Evolutionary conservation across 1,139 yeast genomes (phyloP).

Genomic region (Protomyces inouyei): DNA sequence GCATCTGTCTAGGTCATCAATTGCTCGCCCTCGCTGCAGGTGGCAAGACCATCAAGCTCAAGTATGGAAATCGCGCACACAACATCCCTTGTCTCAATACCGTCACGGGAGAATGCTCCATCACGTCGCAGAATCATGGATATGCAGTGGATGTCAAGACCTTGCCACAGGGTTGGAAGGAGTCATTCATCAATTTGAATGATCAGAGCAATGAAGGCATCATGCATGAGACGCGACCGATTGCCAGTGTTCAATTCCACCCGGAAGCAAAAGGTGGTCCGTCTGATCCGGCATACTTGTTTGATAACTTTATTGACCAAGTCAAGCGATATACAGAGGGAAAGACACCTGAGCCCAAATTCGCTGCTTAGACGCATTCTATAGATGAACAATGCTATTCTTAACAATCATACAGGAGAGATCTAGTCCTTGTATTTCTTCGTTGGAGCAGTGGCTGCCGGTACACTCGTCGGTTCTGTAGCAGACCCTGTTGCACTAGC

Average conservation of each 20-base stretch:
- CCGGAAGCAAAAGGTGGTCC: conserved; percentile 99
- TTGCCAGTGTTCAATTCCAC: conserved; percentile 94
- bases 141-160: conserved; percentile 88
- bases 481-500: not conserved
- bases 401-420: not conserved
- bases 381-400: not conserved
- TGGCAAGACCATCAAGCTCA: conserved; percentile 81
- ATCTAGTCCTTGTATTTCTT: not conserved
- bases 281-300: conserved; percentile 79
- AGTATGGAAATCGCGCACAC: conserved; percentile 98
- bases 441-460: not conserved
- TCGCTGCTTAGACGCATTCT: conserved; percentile 7
- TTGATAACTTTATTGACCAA: conserved; percentile 46
- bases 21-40: conserved; percentile 90
- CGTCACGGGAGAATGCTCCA: conserved; percentile 86
- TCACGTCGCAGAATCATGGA: conserved; percentile 97
- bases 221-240: conserved; percentile 79
- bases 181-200: conserved; percentile 84
- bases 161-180: conserved; percentile 70
- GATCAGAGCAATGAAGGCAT: conserved; percentile 97
- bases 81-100: conserved; percentile 93
- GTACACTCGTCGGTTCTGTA: not conserved
- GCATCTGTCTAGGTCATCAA: conserved; percentile 96
- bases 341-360: conserved; percentile 9
- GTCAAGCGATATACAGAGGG: conserved; percentile 17